Conservation (phyloP, 805 yeast species). For the Naumovozyma dairenensis region DNA sequence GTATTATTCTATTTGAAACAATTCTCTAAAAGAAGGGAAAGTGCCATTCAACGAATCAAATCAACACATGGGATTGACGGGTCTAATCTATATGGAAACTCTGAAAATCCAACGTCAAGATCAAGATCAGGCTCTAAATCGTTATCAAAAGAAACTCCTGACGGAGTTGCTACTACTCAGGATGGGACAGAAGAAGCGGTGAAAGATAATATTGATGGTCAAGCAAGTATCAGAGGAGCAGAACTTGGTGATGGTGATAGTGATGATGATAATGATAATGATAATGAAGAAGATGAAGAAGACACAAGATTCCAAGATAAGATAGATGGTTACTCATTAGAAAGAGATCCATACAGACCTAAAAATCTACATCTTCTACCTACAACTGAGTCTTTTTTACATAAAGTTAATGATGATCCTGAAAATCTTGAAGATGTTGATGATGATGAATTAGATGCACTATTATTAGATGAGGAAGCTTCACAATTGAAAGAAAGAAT, state of each 20-base stretch:
- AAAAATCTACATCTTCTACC: slow-evolving; percentile 50
- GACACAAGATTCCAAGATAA: slow-evolving; percentile 20
- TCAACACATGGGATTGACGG: slow-evolving; percentile 28
- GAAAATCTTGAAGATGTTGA: slow-evolving; percentile 66
- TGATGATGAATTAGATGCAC: slow-evolving; percentile 64
- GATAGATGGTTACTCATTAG: slow-evolving; percentile 30
- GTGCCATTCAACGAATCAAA: slow-evolving; percentile 18
- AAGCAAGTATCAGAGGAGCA: too few species aligned
- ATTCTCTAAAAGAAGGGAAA: slow-evolving; percentile 25
- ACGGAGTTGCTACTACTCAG: slow-evolving; percentile 5
- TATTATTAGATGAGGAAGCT: slow-evolving; percentile 60
- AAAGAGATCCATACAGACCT: slow-evolving; percentile 37
- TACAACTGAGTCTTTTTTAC: slow-evolving; percentile 44
- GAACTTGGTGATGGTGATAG: slow-evolving; percentile 5
- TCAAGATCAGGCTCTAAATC: neutral
- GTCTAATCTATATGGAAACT: slow-evolving; percentile 14
- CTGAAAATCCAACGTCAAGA: slow-evolving; percentile 16
- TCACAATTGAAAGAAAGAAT: slow-evolving; percentile 64
- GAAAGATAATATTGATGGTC: slow-evolving; percentile 8
- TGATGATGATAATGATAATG: slow-evolving; percentile 4
- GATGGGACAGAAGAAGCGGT: slow-evolving; percentile 8
- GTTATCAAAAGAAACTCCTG: slow-evolving; percentile 8
- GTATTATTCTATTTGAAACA: slow-evolving; percentile 30
- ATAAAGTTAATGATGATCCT: slow-evolving; percentile 47
- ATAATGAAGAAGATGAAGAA: slow-evolving; percentile 4